Evolutionary conservation across 129 eudicot genomes (phyloP), one percentile per base, ranked within the genome.

Genomic region (Glebionis coronaria): DNA sequence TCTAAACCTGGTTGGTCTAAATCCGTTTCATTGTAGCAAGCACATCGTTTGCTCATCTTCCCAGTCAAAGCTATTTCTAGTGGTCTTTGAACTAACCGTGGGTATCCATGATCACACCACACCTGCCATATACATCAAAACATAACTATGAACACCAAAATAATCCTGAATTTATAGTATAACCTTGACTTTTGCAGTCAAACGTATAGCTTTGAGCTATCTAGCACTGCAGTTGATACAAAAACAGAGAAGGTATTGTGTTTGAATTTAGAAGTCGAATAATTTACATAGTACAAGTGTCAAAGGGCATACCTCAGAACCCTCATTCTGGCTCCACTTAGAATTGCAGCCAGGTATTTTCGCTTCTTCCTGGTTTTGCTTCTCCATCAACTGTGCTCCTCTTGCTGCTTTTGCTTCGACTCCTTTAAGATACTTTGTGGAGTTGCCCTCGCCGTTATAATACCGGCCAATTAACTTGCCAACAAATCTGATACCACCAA

Each of bases 11-110:
- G 76, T 56, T 72, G 86, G 13, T 67, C 85, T 63, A 93, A 81
- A 61, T 84, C 90, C 0, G 76, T 81, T 81, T 82, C 84, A 60
- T 70, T 75, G 45, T 73, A 85, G 71, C 98, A 88, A 19, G 87
- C 96, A 79, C 98, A 93, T 4, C 98, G 95, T 73, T 86, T 88
- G 79, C 98, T 93, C 96, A 88, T 86, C 75, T 93, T 88, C 16
- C 98, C 98, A 0, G 95, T 86, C 74, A 93, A 74, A 11, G 98
- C 98, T 73, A 93, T 88, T 67, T 86, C 95, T 3, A 76, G 27
- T 2, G 95, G 98, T 47, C 97, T 73, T 78, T 86, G 85, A 73
- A 93, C 95, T 49, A 93, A 67, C 76, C 98, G 81, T n/a, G 98
- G 98, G 77, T 86, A 89, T 3, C 96, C 96, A 53, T 64, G 19